A percentile compares a stretch with the other conserved stretches of the same genome.
phyloP scores from a whole-genome alignment of 352 stramenopile genomes.

The Thalassiosira delicatula region DNA sequence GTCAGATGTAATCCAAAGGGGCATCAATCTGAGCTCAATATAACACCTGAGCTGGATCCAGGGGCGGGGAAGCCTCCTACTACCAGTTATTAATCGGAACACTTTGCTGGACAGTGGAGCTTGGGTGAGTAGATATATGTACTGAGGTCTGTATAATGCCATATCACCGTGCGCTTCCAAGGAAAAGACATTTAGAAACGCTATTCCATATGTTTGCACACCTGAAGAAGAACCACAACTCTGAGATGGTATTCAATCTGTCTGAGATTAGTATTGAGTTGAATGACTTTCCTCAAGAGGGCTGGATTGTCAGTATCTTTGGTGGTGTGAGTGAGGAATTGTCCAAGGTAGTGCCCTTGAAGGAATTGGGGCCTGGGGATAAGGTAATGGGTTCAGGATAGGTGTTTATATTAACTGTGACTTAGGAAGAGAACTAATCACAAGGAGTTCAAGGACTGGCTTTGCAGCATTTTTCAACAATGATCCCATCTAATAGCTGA shows the following conservation, averaged over 20 bases:
- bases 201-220: constrained; percentile 47
- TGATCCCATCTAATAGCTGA: constrained; percentile 31
- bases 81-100: background rate
- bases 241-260: background rate
- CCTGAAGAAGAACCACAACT: constrained; percentile 48
- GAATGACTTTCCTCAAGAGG: background rate
- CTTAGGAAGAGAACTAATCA: constrained; percentile 28
- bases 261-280: background rate
- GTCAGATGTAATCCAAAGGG: too few species aligned
- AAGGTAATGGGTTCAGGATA: background rate
- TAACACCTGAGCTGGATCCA: too few species aligned
- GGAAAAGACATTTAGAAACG: constrained; percentile 27
- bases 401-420: constrained; percentile 37
- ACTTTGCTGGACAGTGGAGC: constrained; percentile 33
- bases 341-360: background rate
- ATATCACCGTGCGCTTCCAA: constrained; percentile 43
- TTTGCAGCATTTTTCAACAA: constrained; percentile 35
- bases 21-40: too few species aligned
- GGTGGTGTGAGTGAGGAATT: constrained; percentile 9
- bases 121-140: constrained; percentile 40
- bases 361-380: background rate
- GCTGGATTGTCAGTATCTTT: background rate
- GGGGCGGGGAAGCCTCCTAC: too few species aligned
- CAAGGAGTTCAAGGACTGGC: constrained; percentile 19
- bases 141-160: constrained; percentile 54